A percentile compares a stretch with the other conserved stretches of the same genome.
These are phyloP conservation scores for Tremella yokohamensis DNA, from an alignment of 768 basidiomycete genomes.

Conservation along the genomic window DNA sequence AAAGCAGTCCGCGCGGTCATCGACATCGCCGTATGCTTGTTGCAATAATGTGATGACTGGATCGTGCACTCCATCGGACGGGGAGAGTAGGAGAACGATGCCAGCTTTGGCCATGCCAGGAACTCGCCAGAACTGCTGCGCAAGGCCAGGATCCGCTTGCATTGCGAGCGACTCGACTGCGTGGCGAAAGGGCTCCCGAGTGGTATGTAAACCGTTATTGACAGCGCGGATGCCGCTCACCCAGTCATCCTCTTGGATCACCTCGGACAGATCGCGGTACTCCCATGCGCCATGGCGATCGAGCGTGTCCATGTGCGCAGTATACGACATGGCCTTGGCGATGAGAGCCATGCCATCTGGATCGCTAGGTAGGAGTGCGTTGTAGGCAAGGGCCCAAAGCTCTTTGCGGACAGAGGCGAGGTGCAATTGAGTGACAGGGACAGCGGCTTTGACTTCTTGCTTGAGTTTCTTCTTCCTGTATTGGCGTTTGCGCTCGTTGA, in stretches of 20 bases:
- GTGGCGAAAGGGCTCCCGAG: slow-evolving; percentile 64
- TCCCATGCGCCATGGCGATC: slow-evolving; percentile 46
- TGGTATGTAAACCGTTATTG: slow-evolving; percentile 60
- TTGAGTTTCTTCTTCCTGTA: slow-evolving; percentile 7
- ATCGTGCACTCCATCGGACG: slow-evolving; percentile 67
- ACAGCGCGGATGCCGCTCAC: slow-evolving; percentile 57
- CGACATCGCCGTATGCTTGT: slow-evolving; percentile 76
- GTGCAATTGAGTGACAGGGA: slow-evolving; percentile 28
- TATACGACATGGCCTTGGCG: slow-evolving; percentile 59
- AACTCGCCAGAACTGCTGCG: slow-evolving; percentile 59
- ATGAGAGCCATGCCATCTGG: slow-evolving; percentile 60
- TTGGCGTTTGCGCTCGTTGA: slow-evolving; percentile 34
- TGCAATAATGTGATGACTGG: slow-evolving; percentile 76
- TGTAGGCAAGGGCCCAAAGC: slow-evolving; percentile 69
- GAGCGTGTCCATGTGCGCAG: slow-evolving; percentile 67
- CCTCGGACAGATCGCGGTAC: slow-evolving; percentile 30
- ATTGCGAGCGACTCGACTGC: slow-evolving; percentile 66
- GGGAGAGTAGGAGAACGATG: slow-evolving; percentile 73
- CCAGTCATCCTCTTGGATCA: slow-evolving; percentile 40
- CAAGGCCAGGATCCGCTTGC: slow-evolving; percentile 56
- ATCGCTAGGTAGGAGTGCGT: slow-evolving; percentile 61
- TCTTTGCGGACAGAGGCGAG: slow-evolving; percentile 55
- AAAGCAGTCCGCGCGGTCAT: slow-evolving; percentile 82
- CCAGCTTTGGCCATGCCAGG: slow-evolving; percentile 62
- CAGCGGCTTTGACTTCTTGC: slow-evolving; percentile 15